These are phyloP conservation scores for Waltergamsia citrina DNA, from an alignment of 2,329 filamentous ascomycete species.

Conservation along the genomic window DNA sequence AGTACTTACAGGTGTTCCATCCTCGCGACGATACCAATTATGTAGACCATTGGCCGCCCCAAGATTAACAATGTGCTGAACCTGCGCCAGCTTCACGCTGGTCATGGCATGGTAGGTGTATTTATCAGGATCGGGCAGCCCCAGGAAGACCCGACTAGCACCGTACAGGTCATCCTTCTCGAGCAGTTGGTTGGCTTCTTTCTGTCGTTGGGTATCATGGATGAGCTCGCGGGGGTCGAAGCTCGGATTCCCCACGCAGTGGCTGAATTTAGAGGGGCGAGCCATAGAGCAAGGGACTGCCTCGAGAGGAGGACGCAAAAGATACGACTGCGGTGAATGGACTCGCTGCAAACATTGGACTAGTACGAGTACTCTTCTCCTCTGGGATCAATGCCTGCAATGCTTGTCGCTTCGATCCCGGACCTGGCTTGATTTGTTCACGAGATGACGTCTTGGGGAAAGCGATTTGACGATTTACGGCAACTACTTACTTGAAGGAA, in stretches of 20 bases:
- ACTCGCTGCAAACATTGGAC: no score
- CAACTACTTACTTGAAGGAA: no score
- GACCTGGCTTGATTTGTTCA: no score
- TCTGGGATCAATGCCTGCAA: no score
- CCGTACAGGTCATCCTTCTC: constrained; percentile 27
- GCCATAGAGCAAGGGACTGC: no score
- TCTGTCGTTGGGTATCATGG: constrained; percentile 25
- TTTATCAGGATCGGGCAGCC: constrained; percentile 30
- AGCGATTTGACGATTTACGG: no score
- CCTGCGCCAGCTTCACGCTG: constrained; percentile 37
- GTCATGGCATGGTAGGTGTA: constrained; percentile 44
- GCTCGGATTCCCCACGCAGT: constrained; percentile 33
- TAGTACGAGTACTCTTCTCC: no score
- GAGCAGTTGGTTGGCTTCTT: constrained; percentile 25
- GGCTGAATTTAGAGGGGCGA: constrained; percentile 15
- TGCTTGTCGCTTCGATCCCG: no score
- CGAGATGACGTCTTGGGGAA: no score
- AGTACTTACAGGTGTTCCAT: constrained; percentile 20
- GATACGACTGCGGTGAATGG: no score
- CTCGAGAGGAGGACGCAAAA: no score
- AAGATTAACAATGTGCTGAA: constrained; percentile 33
- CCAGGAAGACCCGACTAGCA: constrained; percentile 33
- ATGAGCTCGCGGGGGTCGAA: constrained; percentile 33
- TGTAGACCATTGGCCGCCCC: constrained; percentile 36
- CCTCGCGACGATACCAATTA: constrained; percentile 34